A percentile compares a stretch with the other conserved stretches of the same genome.
Conservation (phyloP, 2,329 filamentous ascomycete genomes). For the Neopestalotiopsis sp. region DNA sequence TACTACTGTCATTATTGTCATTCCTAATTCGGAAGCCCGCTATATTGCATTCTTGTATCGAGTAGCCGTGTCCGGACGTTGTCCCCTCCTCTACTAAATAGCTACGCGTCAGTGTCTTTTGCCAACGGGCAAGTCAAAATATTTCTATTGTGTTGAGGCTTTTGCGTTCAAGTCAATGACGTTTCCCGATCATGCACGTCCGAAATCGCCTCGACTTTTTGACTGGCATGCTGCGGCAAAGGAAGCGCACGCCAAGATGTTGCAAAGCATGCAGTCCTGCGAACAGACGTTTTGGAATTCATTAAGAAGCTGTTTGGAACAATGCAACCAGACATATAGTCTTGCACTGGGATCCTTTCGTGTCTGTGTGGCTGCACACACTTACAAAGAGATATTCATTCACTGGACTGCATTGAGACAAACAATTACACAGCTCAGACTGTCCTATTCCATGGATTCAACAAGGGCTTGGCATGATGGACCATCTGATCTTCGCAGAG, state of each 20-base stretch:
- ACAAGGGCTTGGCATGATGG: no score
- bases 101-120: not conserved
- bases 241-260: not conserved
- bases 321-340: no score
- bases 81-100: not conserved
- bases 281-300: not conserved
- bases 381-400: no score
- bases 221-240: not conserved
- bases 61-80: not conserved
- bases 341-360: no score
- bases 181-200: not conserved
- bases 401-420: no score
- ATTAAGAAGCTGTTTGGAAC: not conserved
- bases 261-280: not conserved
- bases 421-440: no score
- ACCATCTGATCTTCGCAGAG: no score
- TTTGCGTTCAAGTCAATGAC: no score
- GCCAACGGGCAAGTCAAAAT: no score
- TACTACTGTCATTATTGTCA: conserved; percentile 9
- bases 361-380: no score
- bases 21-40: conserved; percentile 10
- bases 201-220: not conserved
- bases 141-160: no score
- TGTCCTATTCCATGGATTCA: no score
- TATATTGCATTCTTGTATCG: not conserved